Evolutionary conservation across 1,139 yeast species (phyloP), one percentile per base, ranked within the genome.

Genomic region (Debaryomyces sp.): DNA sequence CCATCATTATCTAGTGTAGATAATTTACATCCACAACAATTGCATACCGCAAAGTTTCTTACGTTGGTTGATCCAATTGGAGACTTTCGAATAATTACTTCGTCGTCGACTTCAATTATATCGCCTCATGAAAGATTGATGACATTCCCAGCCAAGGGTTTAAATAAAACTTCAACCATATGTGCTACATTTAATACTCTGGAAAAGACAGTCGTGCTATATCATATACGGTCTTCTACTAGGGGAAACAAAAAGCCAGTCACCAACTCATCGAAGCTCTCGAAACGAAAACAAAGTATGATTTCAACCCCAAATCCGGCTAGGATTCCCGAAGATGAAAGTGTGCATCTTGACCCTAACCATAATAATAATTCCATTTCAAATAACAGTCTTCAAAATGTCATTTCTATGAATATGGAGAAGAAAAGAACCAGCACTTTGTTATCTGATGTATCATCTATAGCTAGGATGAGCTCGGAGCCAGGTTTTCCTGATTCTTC

Each of bases 91-190:
- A 69, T 81, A 5, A 80, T 89, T 3, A 80, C 84, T 0, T 82
- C 94, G 0, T 84, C 91, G 0, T 83, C 94, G 0, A 84, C 88
- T 0, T 80, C 90, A 0, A 81, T 85, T 1, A 79, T 89, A 10
- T 75, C 86, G 0, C 67, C 79, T 1, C 70, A 73, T 40, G 96
- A 89, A 59, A 79, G 77, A 46, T 61, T 89, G 38, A 59, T 81
- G 41, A 63, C 73, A 23, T 83, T 82, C 54, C 88, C 89, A 0
- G 49, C 55, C 10, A 54, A 57, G 6, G 67, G 76, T 15, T 54
- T 71, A 45, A 66, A 68, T 48, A 71, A 66, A 17, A 54, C 58
- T 1, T 51, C 64, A 23, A 70, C 79, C 0, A 64, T 84, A 18
- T 78, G 87, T 48, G 84, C 81, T 5, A 82, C 89, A 1, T 78